Evolutionary conservation across 2,329 filamentous ascomycete species (phyloP), one percentile per base, ranked within the genome.

Genomic region (Alternaria triticina): DNA sequence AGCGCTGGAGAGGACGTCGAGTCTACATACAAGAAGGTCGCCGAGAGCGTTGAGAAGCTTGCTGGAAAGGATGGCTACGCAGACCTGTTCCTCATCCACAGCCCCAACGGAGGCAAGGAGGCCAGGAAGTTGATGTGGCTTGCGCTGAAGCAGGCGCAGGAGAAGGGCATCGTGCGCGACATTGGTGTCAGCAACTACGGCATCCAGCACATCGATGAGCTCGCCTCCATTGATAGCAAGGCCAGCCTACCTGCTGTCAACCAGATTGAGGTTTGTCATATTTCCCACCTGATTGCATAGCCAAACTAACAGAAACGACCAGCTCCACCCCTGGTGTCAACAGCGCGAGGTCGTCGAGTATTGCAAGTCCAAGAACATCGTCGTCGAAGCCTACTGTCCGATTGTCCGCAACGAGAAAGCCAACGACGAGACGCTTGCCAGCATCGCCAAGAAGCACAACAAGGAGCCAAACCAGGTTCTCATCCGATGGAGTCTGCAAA

Each of bases 401-500:
- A 85, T 91, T 22, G 89, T 89, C n/a, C 83, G 88, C 47, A 94
- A 92, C 59, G 82, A 91, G 81, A 90, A 93, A 69, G 89, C 89
- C 66, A 88, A 89, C 44, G 91, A 96, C 67, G 82, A 86, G 66
- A 87, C 86, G 12, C 82, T 96, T 30, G 84, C 86, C 62, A 83
- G 83, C 13, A 80, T 96, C 60, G 88, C 89, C 1, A 83, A 90
- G 71, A 94, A 93, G 82, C 88, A 96, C 77, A 84, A 84, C 67
- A 94, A 91, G 82, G 87, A 87, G 8, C 87, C 90, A 62, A 90
- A 91, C 10, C 94, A 97, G 83, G 82, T 97, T 10, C 80, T 97
- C 73, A 82, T 97, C 54, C 86, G 93, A 66, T 97, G 93, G 86
- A 91, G 91, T 70, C 79, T 97, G 79, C 91, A 97, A 80, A 94